These are phyloP conservation scores for Isoetes taiwanensis DNA, from an alignment of 75 land plant genomes.

Conservation along the genomic window DNA sequence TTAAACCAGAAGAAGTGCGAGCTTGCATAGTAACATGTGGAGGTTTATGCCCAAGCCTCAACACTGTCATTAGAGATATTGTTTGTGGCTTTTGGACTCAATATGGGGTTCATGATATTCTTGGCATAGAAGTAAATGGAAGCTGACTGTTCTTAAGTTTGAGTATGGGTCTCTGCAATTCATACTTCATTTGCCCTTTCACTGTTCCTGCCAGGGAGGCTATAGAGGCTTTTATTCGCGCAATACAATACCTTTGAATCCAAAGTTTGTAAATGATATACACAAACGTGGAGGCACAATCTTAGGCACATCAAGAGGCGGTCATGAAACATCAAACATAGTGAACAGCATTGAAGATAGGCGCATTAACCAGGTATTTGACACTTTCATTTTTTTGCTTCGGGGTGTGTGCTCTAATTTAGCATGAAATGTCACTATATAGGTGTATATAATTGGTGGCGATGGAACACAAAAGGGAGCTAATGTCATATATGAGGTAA, in stretches of 20 bases:
- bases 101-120: conserved; percentile 2
- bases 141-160: neutral
- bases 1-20: neutral
- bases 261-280: conserved; percentile 76
- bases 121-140: neutral
- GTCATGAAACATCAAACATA: conserved; percentile 71
- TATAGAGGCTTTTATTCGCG: conserved; percentile 80
- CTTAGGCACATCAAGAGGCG: conserved; percentile 83
- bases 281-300: conserved; percentile 94
- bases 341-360: conserved; percentile 91
- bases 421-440: neutral
- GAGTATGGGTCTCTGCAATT: neutral
- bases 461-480: conserved; percentile 97
- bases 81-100: conserved; percentile 4
- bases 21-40: conserved; percentile 5
- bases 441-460: conserved; percentile 96
- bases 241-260: conserved; percentile 58
- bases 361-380: conserved; percentile 74
- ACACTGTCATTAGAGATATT: neutral
- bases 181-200: too few species aligned
- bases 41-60: neutral
- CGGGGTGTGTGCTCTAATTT: neutral
- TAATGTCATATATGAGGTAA: conserved; percentile 64
- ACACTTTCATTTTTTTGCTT: neutral
- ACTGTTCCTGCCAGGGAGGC: too few species aligned